A percentile compares a stretch with the other conserved stretches of the same genome.
phyloP scores from a whole-genome alignment of 441 rosid species.

The Pelargonium myrrhifolium region DNA sequence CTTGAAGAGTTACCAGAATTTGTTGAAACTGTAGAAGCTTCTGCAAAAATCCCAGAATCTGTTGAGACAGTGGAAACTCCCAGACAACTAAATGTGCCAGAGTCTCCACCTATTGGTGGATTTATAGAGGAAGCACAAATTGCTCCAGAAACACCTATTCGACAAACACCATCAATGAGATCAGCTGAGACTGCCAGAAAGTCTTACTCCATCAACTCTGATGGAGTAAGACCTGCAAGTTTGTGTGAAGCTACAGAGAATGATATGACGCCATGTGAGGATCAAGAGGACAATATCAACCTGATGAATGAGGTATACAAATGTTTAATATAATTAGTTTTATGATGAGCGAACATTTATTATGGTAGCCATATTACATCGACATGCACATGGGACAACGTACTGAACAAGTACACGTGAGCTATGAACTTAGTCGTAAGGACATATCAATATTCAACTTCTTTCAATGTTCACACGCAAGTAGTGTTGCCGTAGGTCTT shows the following conservation, averaged over 20 bases:
- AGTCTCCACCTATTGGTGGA: slow-evolving; percentile 17
- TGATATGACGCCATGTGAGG: slow-evolving; percentile 22
- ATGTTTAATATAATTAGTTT: not conserved
- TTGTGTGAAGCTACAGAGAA: slow-evolving; percentile 24
- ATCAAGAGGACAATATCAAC: slow-evolving; percentile 36
- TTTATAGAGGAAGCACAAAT: slow-evolving; percentile 19
- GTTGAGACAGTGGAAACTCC: slow-evolving; percentile 9
- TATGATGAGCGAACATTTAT: too few relatives aligned
- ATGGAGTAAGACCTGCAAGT: slow-evolving; percentile 18
- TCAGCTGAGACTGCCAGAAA: slow-evolving; percentile 25
- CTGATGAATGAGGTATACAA: slow-evolving; percentile 40
- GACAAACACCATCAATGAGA: slow-evolving; percentile 24
- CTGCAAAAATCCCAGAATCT: slow-evolving; percentile 25
- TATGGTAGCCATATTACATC: too few relatives aligned
- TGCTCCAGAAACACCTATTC: slow-evolving; percentile 18
- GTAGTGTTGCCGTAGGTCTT: not conserved
- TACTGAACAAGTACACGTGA: too few relatives aligned
- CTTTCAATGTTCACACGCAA: not conserved
- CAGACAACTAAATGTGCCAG: not conserved
- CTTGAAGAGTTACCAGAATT: slow-evolving; percentile 9
- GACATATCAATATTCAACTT: too few relatives aligned
- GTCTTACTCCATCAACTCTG: slow-evolving; percentile 14
- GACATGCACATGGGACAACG: too few relatives aligned
- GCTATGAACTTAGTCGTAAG: too few relatives aligned
- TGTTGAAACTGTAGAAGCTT: slow-evolving; percentile 21